Conservation (phyloP, 441 rosid genomes). For the Melastoma candidum region DNA sequence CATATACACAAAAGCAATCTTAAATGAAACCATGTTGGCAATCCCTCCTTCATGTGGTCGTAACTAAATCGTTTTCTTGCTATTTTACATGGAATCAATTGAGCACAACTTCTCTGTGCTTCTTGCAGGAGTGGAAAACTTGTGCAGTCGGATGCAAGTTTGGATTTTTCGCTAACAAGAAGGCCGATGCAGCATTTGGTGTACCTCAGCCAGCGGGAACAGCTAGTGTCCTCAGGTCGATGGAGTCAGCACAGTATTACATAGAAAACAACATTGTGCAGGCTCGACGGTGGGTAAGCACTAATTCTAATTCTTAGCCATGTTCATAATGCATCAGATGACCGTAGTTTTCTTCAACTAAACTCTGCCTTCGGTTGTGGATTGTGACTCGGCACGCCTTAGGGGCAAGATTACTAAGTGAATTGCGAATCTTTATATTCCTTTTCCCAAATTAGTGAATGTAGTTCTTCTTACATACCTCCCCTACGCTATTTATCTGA, state of each 20-base stretch:
- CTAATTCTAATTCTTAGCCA: constrained; percentile 23
- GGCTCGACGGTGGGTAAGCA: constrained; percentile 99
- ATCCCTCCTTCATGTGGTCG: too few relatives aligned
- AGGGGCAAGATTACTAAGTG: too few relatives aligned
- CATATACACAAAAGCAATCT: too few relatives aligned
- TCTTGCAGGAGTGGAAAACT: constrained; percentile 44
- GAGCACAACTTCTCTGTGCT: constrained; percentile 3
- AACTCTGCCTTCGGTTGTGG: too few relatives aligned
- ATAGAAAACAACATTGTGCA: constrained; percentile 45
- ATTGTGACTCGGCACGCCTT: too few relatives aligned
- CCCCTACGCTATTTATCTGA: neutral
- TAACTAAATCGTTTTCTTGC: neutral
- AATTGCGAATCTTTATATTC: too few relatives aligned
- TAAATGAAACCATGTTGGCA: too few relatives aligned
- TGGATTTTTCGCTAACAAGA: constrained; percentile 25
- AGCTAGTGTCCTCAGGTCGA: constrained; percentile 53
- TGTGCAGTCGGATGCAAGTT: constrained; percentile 63
- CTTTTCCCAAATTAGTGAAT: too few relatives aligned
- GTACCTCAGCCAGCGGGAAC: constrained; percentile 27
- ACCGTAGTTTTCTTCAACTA: too few relatives aligned
- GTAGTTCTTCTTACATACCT: too few relatives aligned
- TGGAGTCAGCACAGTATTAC: constrained; percentile 83
- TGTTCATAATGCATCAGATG: too few relatives aligned
- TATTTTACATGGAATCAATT: neutral
- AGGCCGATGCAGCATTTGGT: constrained; percentile 65